Evolutionary conservation across 495 filamentous ascomycete species (phyloP).

Genomic region (Neurospora sublineolata): DNA sequence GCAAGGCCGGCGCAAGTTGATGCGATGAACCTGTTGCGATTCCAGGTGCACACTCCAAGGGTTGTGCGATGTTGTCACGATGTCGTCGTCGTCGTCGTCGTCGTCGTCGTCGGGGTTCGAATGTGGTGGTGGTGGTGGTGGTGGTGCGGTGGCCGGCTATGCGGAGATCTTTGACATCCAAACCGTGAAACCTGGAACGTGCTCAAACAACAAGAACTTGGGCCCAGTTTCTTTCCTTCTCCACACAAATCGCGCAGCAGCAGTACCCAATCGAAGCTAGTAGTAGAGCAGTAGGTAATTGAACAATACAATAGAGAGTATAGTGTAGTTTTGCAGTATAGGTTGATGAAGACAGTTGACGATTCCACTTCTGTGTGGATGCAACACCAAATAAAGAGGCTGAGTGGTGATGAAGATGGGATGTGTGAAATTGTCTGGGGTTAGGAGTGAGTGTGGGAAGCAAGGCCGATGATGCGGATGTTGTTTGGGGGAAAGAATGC

Average conservation of each 20-base stretch:
- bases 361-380: not conserved
- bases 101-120: too few species aligned
- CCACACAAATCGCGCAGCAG: not conserved
- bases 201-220: not conserved
- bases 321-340: not conserved
- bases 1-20: not conserved
- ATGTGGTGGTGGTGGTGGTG: not conserved
- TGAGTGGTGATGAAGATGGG: not conserved
- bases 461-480: constrained; percentile 3
- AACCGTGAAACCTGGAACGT: not conserved
- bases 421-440: constrained; percentile 2
- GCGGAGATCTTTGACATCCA: not conserved
- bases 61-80: not conserved
- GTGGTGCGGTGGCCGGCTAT: not conserved
- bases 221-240: not conserved
- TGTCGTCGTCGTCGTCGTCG: not conserved
- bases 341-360: not conserved
- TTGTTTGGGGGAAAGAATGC: not conserved
- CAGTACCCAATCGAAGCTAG: not conserved
- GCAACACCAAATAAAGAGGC: not conserved
- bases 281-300: not conserved
- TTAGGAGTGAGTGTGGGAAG: not conserved
- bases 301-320: not conserved
- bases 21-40: not conserved
- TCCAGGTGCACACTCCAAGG: not conserved